Evolutionary conservation across 129 eudicot species (phyloP), one percentile per base, ranked within the genome.

Genomic region (Silybum marianum): DNA sequence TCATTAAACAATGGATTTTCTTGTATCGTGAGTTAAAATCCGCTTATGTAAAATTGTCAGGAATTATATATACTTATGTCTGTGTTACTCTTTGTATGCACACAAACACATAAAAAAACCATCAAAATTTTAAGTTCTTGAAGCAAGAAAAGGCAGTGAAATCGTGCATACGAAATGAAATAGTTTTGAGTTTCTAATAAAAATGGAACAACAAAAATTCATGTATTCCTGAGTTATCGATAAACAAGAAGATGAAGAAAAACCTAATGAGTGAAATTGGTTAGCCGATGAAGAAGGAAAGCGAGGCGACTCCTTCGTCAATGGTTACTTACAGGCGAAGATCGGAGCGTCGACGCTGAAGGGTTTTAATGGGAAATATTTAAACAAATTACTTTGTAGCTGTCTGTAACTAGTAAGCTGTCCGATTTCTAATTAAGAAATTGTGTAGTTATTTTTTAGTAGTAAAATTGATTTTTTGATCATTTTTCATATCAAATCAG

Each of bases 141-240:
- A 80, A 80, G 51, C 79, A 73, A 65, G 11, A 13, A 16, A 67
- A 24, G 30, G 51, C 74, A 66, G 74, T 39, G 60, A 48, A 48
- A 48, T 48, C 65, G 69, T 18, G 11, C 22, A 69, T 18, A 78
- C 19, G 48, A 73, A 42, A 65, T 22, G 54, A 60, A 9, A 7
- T 54, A 18, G 79, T 74, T 19, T 25, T 28, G 69, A 75, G 26
- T 40, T 16, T n/a, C 18, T 18, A 46, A 28, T 3, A 28, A 18
- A 16, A 60, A 60, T n/a, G 67, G 9, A 60, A 18, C 67, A 60
- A 60, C 7, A 60, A 44, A 18, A 1, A 3, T 58, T 4, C 9
- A 58, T 58, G 66, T 58, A 18, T 14, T 58, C 66, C 26, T 71
- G 63, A 80, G 63, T 77, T 66, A 22, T 39, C 0, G 19, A 66